These are phyloP conservation scores for Metarhizium sp. DNA, from an alignment of 2,329 filamentous ascomycete species.

Conservation along the genomic window DNA sequence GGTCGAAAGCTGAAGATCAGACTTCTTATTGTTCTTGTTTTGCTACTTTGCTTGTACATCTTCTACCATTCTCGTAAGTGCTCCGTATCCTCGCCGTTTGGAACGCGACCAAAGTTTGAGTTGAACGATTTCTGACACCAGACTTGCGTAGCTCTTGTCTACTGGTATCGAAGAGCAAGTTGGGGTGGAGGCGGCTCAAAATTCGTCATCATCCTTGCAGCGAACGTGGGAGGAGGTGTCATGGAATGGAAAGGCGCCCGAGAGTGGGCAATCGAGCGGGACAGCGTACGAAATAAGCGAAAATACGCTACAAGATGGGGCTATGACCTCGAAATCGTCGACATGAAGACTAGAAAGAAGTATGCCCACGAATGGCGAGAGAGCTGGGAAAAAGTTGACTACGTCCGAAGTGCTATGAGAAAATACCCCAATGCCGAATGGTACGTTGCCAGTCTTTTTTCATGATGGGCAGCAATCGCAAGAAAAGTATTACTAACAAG, in stretches of 20 bases:
- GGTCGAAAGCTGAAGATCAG: constrained; percentile 58
- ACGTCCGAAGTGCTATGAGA: constrained; percentile 75
- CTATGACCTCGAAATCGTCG: constrained; percentile 90
- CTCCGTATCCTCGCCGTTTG: not conserved
- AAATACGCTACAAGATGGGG: constrained; percentile 83
- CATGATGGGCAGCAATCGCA: not conserved
- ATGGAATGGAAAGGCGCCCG: constrained; percentile 98
- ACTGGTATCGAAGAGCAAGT: constrained; percentile 61
- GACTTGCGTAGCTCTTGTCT: constrained; percentile 35
- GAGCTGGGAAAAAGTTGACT: constrained; percentile 98
- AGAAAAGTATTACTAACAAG: not conserved
- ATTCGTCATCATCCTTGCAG: constrained; percentile 85
- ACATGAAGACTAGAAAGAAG: constrained; percentile 97
- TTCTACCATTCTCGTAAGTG: constrained; percentile 68
- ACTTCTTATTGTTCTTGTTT: constrained; percentile 45
- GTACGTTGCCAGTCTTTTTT: constrained; percentile 42
- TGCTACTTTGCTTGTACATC: constrained; percentile 53
- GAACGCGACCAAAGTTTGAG: not conserved
- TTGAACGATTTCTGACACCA: not conserved
- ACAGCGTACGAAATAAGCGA: constrained; percentile 92
- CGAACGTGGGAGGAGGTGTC: constrained; percentile 90
- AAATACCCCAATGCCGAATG: constrained; percentile 96
- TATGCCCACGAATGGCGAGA: constrained; percentile 99
- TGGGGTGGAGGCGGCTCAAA: constrained; percentile 79
- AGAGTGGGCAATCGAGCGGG: constrained; percentile 96